Evolutionary conservation across 2,329 filamentous ascomycete species (phyloP).

Genomic region (Scytalidium lignicola): DNA sequence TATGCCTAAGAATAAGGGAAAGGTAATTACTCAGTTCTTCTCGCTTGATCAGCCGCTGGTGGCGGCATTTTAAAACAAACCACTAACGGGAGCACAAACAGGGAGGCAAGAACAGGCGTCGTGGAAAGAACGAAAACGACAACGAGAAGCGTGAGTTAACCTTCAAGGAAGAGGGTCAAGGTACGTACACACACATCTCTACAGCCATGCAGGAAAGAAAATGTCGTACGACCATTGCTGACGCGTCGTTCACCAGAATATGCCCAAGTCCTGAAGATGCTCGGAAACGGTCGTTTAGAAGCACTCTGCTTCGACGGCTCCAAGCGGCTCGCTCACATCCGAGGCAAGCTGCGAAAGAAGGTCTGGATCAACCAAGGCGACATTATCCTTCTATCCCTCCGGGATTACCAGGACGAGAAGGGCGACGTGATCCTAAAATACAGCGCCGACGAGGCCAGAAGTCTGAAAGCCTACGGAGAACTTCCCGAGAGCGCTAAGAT

Average conservation of each 20-base stretch:
- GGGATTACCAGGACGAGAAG: slow-evolving; percentile 93
- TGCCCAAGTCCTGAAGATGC: slow-evolving; percentile 89
- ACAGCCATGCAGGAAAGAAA: too few species aligned
- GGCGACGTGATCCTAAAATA: slow-evolving; percentile 94
- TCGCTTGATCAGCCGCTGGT: neutral
- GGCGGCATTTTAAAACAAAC: slow-evolving; percentile 9
- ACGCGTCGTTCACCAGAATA: slow-evolving; percentile 50
- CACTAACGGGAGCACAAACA: slow-evolving; percentile 34
- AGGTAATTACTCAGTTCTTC: slow-evolving; percentile 51
- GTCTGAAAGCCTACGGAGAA: slow-evolving; percentile 94
- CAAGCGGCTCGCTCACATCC: slow-evolving; percentile 78
- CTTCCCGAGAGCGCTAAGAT: slow-evolving; percentile 97
- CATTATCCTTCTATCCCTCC: slow-evolving; percentile 82
- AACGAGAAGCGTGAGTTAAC: slow-evolving; percentile 98
- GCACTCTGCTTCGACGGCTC: slow-evolving; percentile 90
- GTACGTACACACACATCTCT: slow-evolving; percentile 33
- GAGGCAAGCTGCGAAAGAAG: slow-evolving; percentile 98
- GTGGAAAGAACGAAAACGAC: slow-evolving; percentile 99
- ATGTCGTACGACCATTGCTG: neutral
- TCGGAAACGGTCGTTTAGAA: slow-evolving; percentile 90
- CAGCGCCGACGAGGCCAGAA: slow-evolving; percentile 89
- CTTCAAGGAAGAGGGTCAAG: slow-evolving; percentile 98
- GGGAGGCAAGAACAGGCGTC: slow-evolving; percentile 97
- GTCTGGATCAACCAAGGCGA: slow-evolving; percentile 99
- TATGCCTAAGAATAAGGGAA: slow-evolving; percentile 99